Base-by-base conservation (phyloP, 371 early-diverging fungal genomes). In the Syncephalastrum contaminatum region DNA sequence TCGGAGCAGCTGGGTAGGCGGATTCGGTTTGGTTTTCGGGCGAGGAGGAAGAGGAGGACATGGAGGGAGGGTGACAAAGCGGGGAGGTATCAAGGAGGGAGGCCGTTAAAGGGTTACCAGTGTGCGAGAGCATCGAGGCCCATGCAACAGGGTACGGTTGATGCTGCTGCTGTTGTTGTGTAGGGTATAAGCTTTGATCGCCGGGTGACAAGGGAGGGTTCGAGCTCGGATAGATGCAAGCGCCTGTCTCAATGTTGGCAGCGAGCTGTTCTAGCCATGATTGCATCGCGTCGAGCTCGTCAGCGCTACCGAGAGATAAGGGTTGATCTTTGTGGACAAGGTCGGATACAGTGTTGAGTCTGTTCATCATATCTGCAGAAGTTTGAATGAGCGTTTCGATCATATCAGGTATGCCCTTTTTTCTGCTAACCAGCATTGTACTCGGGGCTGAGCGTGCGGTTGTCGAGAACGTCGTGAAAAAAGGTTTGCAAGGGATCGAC, bases 201-300 rank as follows among this genome's bases (percentile, higher is more conserved):
- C 36, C 36, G 10, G 36, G 36, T 30, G 36, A 30, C 36, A 12
- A 30, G 1, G 36, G 36, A 30, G 36, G 36, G 36, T 30, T 30
- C 0, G 36, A 30, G 36, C 44, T 43, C 3, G 75, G 67, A 25
- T 69, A 69, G 3, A 64, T 53, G n/a, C 56, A 62, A 2, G 53
- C 62, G 48, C 61, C 72, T 22, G 66, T 73, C 50, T 59, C 69
- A 49, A 69, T 79, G 53, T 69, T 76, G 46, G 68, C 72, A 21
- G 73, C 72, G 1, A 78, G 51, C 47, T 78, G 75, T 43, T 75
- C 75, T 6, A 78, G 62, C 84, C 82, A 84, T 13, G 66, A 65
- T 27, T 70, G 78, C 21, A 80, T 53, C 0, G 68, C 62, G 44
- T 71, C 67, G 15, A 79, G 59, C 15, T 80, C 70, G 12, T 75